These are phyloP conservation scores for Hypoxylon sp. DNA, from an alignment of 2,329 filamentous ascomycete species.

Conservation along the genomic window DNA sequence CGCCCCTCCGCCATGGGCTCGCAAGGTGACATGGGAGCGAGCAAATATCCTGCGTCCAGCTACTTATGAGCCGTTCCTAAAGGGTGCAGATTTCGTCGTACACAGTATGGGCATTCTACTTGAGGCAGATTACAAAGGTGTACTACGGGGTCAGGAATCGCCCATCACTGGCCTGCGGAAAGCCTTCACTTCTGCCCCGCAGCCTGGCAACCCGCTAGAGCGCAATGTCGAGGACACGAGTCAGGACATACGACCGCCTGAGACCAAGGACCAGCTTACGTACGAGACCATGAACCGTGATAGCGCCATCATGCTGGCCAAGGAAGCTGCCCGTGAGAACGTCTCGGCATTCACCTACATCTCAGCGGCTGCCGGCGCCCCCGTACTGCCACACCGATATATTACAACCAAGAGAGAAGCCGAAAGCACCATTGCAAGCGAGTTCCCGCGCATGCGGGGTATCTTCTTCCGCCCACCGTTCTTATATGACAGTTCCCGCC, in stretches of 20 bases:
- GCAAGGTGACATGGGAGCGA: slow-evolving; percentile 85
- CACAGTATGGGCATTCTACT: slow-evolving; percentile 97
- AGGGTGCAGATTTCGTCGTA: slow-evolving; percentile 84
- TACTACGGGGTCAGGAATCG: slow-evolving; percentile 85
- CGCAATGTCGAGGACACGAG: slow-evolving; percentile 60
- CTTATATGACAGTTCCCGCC: slow-evolving; percentile 86
- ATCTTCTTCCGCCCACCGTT: slow-evolving; percentile 89
- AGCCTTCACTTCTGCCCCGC: slow-evolving; percentile 77
- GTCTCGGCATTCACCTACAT: slow-evolving; percentile 85
- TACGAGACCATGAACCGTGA: slow-evolving; percentile 99
- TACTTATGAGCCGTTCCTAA: slow-evolving; percentile 82
- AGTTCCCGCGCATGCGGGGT: slow-evolving; percentile 80
- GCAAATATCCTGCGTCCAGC: slow-evolving; percentile 87
- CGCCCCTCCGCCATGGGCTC: slow-evolving; percentile 82
- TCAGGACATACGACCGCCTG: slow-evolving; percentile 70
- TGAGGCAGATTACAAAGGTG: slow-evolving; percentile 97
- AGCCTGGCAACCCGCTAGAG: slow-evolving; percentile 77
- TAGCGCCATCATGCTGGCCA: slow-evolving; percentile 83
- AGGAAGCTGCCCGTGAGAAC: slow-evolving; percentile 75
- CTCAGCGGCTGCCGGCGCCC: slow-evolving; percentile 87
- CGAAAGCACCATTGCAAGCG: slow-evolving; percentile 78
- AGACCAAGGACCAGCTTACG: slow-evolving; percentile 81
- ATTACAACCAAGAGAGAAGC: slow-evolving; percentile 93
- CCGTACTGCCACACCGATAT: slow-evolving; percentile 86
- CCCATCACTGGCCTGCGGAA: slow-evolving; percentile 81